Percentiles rank a stretch among this genome's conserved stretches.
phyloP scores from a whole-genome alignment of 768 basidiomycete genomes.

The Suillus placidus region DNA sequence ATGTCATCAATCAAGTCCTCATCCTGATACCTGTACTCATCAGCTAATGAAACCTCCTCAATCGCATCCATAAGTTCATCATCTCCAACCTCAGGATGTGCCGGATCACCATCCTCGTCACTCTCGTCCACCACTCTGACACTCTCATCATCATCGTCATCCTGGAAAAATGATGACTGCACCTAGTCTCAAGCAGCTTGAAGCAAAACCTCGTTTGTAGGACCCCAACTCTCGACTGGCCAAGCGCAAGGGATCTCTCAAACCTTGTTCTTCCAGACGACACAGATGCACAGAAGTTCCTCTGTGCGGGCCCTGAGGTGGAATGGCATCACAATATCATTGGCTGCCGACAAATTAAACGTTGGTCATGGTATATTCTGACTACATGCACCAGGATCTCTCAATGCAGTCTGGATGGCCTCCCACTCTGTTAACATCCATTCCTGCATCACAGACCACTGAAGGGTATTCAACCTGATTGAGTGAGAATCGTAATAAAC shows the following conservation, averaged over 20 bases:
- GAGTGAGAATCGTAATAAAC: too few species aligned
- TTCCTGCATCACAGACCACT: not conserved
- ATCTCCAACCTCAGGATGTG: not conserved
- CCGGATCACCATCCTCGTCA: not conserved
- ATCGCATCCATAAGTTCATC: constrained; percentile 8
- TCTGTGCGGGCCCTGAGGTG: not conserved
- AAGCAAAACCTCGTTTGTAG: not conserved
- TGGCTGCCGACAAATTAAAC: not conserved
- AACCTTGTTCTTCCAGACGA: not conserved
- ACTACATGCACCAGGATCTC: constrained; percentile 8
- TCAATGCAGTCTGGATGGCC: not conserved
- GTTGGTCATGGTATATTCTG: not conserved
- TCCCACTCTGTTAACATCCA: not conserved
- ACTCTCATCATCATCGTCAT: not conserved
- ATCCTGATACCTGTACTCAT: constrained; percentile 5
- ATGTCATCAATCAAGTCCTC: not conserved
- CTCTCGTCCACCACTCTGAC: not conserved
- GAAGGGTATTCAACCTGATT: too few species aligned
- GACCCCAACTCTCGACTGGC: constrained; percentile 3
- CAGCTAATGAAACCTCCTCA: constrained; percentile 12
- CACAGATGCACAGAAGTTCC: not conserved
- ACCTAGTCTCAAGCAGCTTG: not conserved
- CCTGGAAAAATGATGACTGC: not conserved
- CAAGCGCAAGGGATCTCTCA: not conserved
- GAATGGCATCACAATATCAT: not conserved